Conservation (phyloP, 1,284 basidiomycete genomes). For the Sporisorium sorghi region DNA sequence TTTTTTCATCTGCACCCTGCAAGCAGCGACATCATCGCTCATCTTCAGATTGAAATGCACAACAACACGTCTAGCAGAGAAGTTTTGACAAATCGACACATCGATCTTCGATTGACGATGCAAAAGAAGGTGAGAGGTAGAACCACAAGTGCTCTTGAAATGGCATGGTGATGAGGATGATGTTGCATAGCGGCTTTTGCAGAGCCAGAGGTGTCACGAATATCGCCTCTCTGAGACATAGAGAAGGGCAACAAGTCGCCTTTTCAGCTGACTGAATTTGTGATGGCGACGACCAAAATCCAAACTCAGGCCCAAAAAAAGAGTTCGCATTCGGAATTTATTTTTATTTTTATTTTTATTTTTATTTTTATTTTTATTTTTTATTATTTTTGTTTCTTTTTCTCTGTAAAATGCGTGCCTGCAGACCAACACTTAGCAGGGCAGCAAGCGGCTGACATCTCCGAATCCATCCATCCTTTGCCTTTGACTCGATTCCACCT, state of each 20-base stretch:
- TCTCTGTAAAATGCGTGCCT: conserved; percentile 28
- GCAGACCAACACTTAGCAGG: conserved; percentile 49
- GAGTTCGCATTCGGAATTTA: conserved; percentile 8
- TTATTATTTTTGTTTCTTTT: conserved; percentile 6
- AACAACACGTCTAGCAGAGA: no score
- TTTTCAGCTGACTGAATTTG: neutral
- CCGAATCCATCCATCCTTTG: conserved; percentile 17
- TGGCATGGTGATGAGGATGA: neutral
- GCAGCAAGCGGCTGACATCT: conserved; percentile 6
- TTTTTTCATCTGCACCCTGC: neutral
- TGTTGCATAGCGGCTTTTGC: neutral
- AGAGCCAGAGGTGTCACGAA: neutral
- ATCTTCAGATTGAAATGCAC: no score
- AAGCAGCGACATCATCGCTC: neutral
- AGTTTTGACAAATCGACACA: no score
- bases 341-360: neutral
- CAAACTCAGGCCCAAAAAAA: conserved; percentile 6
- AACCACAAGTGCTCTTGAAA: no score
- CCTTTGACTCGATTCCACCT: neutral
- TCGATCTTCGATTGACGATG: no score
- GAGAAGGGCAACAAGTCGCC: no score
- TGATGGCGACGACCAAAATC: neutral
- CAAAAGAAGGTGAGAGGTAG: no score
- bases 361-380: neutral
- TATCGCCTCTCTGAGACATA: neutral